These are phyloP conservation scores for Paecilomyces dactylethromorphus DNA, from an alignment of 2,329 filamentous ascomycete species.

Conservation along the genomic window DNA sequence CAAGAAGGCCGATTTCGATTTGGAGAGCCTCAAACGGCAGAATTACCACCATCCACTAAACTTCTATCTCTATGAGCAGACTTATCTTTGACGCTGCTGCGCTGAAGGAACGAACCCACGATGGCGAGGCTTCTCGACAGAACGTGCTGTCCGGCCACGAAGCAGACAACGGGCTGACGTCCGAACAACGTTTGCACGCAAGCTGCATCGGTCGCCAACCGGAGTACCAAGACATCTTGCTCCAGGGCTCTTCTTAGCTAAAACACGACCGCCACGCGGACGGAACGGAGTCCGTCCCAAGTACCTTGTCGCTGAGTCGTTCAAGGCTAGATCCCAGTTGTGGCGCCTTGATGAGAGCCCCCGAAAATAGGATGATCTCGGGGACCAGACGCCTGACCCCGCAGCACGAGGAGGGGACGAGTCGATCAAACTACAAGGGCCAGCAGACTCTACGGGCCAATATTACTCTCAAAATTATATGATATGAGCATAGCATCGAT, in stretches of 20 bases:
- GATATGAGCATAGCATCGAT: background rate
- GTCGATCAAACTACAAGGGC: background rate
- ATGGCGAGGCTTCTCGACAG: background rate
- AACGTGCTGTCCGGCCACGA: background rate
- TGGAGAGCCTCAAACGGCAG: background rate
- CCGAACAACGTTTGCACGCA: slow-evolving; percentile 1
- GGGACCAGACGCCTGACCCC: background rate
- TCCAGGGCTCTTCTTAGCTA: background rate
- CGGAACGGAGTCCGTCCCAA: background rate
- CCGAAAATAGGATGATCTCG: background rate
- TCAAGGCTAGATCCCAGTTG: background rate
- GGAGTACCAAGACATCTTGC: background rate
- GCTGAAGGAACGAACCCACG: background rate
- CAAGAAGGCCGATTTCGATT: background rate
- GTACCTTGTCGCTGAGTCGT: background rate
- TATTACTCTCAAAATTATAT: background rate
- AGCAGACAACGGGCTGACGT: background rate
- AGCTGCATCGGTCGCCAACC: background rate
- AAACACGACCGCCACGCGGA: background rate
- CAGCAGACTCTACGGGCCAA: background rate
- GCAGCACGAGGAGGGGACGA: background rate
- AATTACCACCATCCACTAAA: background rate
- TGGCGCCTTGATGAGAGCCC: background rate
- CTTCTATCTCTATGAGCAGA: background rate
- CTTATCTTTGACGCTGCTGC: background rate